These are phyloP conservation scores for Lachnellula subtilissima DNA, from an alignment of 2,329 filamentous ascomycete genomes.

Conservation along the genomic window DNA sequence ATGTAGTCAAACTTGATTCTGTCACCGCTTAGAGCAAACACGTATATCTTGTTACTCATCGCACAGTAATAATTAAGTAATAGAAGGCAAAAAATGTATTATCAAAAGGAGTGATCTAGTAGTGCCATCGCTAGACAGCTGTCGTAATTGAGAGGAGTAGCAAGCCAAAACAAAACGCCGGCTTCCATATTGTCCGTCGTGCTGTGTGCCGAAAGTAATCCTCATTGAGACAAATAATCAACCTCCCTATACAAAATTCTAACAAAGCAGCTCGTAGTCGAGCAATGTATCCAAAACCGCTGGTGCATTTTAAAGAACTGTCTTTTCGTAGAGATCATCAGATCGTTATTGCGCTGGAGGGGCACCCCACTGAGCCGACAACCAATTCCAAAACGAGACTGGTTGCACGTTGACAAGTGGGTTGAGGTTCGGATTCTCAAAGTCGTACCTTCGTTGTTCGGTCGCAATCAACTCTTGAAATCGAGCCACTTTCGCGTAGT, in stretches of 20 bases:
- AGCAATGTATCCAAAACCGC: neutral
- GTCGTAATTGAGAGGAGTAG: neutral
- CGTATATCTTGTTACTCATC: neutral
- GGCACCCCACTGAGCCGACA: constrained; percentile 42
- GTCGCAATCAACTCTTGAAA: constrained; percentile 63
- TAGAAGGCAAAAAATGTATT: neutral
- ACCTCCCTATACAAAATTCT: neutral
- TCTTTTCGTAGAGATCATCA: neutral
- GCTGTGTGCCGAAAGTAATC: neutral
- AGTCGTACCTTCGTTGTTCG: constrained; percentile 63
- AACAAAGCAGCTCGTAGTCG: neutral
- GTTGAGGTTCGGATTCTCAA: constrained; percentile 57
- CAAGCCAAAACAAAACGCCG: neutral
- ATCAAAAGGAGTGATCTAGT: neutral
- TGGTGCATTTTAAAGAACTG: neutral
- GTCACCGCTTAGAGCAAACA: neutral
- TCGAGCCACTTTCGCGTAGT: constrained; percentile 46
- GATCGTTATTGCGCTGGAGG: neutral
- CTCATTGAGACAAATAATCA: neutral
- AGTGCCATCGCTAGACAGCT: neutral
- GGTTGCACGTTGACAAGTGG: constrained; percentile 44
- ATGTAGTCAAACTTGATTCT: too few relatives aligned
- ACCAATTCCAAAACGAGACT: constrained; percentile 50
- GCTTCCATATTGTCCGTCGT: neutral
- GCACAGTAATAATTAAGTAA: neutral